Evolutionary conservation across 176 grass and related monocot species (phyloP), one percentile per base, ranked within the genome.

Genomic region (Triticum turgidum): DNA sequence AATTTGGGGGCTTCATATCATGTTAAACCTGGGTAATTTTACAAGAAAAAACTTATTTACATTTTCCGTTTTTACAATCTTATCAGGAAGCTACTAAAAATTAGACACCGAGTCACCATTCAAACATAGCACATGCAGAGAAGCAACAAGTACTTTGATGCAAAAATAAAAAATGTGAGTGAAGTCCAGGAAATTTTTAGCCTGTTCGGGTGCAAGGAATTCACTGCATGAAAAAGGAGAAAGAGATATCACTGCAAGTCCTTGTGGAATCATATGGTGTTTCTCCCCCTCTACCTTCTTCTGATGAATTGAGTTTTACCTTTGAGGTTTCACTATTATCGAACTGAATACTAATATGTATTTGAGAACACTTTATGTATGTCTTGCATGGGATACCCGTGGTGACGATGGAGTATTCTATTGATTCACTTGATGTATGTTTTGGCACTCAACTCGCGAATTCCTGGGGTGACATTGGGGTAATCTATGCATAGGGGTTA

Each of bases 171-270:
- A n/a, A 73, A 4, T 12, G 25, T 18, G 17, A 58, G 1, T 22
- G 49, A 68, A 20, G 24, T 51, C 61, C 21, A 10, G 6, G 11
- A 35, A 65, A 14, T 25, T 73, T 27, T 51, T 49, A 49, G 38
- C 13, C 3, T 17, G 24, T 32, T 74, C 30, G 65, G 29, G 27
- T 15, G 25, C 30, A 38, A 47, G 24, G 2, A 75, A 54, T 75
- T 81, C 41, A 64, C 56, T 41, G 15, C 20, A 11, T 8, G 20
- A 80, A 82, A 42, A 58, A 69, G 35, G 32, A 70, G 41, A 56
- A 67, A 52, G 39, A 72, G 66, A 78, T 25, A 80, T 47, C 86
- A 97, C 93, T 70, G 94, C 66, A 34, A 92, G 83, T 13, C 91
- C 96, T 61, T 94, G 67, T 51, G 80, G 47, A 25, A 25, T 25